phyloP scores from a whole-genome alignment of 257 asterid genomes.

The Solanum habrochaites region DNA sequence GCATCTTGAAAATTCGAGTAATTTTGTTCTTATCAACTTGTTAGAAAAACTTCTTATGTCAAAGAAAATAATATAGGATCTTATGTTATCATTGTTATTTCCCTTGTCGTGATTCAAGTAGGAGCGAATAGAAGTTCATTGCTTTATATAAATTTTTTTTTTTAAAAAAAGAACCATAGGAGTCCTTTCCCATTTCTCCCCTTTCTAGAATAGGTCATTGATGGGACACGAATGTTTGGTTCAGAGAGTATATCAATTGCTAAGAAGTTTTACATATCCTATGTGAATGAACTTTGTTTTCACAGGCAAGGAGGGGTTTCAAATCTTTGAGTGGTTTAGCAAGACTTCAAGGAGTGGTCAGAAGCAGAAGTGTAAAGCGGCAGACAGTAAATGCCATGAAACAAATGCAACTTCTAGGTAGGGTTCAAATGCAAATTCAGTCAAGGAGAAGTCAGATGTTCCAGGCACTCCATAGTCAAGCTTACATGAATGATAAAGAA shows the following conservation, averaged over 20 bases:
- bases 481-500: conserved; percentile 35
- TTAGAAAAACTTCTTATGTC: background rate
- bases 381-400: conserved; percentile 82
- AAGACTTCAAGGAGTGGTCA: conserved; percentile 89
- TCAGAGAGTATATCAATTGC: background rate
- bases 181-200: background rate
- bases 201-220: background rate
- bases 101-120: background rate
- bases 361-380: conserved; percentile 63
- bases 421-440: conserved; percentile 84
- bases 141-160: background rate
- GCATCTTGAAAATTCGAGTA: background rate
- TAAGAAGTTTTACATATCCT: background rate
- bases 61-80: background rate
- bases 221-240: background rate
- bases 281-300: background rate
- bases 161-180: background rate
- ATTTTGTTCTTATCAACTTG: background rate
- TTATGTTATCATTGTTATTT: background rate
- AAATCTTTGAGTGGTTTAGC: conserved; percentile 77
- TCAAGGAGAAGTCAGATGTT: conserved; percentile 73
- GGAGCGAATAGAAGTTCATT: background rate
- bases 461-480: conserved; percentile 36
- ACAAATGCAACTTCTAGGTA: conserved; percentile 80
- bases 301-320: conserved; percentile 67